Evolutionary conservation across 1,139 yeast species (phyloP).

Genomic region (Nakaseomyces delphensis): DNA sequence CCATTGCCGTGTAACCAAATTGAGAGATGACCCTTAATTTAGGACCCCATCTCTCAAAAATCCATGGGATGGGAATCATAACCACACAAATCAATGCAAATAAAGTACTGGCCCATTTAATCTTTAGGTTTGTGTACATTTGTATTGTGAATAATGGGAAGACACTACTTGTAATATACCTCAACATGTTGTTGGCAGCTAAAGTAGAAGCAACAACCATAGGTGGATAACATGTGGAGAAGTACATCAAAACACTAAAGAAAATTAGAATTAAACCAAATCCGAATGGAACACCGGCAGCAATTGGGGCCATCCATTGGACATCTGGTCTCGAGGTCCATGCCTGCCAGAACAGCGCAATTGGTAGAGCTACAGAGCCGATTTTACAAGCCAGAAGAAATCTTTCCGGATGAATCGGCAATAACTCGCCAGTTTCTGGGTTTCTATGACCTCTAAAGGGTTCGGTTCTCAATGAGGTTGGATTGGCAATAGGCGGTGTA

Average conservation of each 20-base stretch:
- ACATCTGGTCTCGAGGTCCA: constrained; percentile 59
- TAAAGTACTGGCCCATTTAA: constrained; percentile 72
- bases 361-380: constrained; percentile 57
- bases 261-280: constrained; percentile 65
- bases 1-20: constrained; percentile 49
- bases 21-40: constrained; percentile 43
- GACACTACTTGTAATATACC: constrained; percentile 51
- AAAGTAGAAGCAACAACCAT: constrained; percentile 63
- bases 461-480: constrained; percentile 18
- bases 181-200: constrained; percentile 68
- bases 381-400: constrained; percentile 41
- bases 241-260: constrained; percentile 62
- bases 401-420: constrained; percentile 40
- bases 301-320: constrained; percentile 75
- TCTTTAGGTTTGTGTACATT: constrained; percentile 58
- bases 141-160: constrained; percentile 71
- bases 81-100: constrained; percentile 65
- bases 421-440: constrained; percentile 43
- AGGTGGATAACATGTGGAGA: constrained; percentile 70
- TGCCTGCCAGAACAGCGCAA: constrained; percentile 71
- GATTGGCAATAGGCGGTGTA: constrained; percentile 32
- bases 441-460: constrained; percentile 29
- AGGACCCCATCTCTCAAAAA: constrained; percentile 49
- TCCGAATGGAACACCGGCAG: constrained; percentile 70
- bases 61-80: constrained; percentile 64